These are phyloP conservation scores for Boechera retrofracta DNA, from an alignment of 345 rosid genomes.

Conservation along the genomic window DNA sequence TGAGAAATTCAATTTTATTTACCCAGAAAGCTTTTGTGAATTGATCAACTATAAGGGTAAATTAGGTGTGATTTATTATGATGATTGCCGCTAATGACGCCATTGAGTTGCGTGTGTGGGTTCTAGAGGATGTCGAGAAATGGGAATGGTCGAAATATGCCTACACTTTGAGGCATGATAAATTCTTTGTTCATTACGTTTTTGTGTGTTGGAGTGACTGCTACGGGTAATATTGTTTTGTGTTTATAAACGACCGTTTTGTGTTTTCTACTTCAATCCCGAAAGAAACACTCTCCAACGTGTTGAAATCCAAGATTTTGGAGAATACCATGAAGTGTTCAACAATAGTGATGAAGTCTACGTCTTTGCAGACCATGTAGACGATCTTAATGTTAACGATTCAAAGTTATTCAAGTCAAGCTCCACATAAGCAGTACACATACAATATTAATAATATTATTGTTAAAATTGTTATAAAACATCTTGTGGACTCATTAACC, in stretches of 20 bases:
- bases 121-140: background rate
- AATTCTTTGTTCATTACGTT: background rate
- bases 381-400: background rate
- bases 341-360: background rate
- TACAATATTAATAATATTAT: no score
- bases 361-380: background rate
- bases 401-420: background rate
- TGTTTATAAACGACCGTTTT: background rate
- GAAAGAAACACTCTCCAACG: background rate
- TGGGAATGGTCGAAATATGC: background rate
- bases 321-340: background rate
- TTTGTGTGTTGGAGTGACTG: background rate
- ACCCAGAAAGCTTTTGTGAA: background rate
- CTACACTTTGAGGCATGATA: background rate
- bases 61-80: constrained; percentile 14
- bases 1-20: constrained; percentile 13
- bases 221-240: background rate
- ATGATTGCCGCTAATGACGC: background rate
- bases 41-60: constrained; percentile 16
- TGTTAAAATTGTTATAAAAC: no score
- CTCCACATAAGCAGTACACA: no score
- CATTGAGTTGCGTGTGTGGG: background rate
- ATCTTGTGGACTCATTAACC: no score
- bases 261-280: background rate
- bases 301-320: background rate